phyloP scores from a whole-genome alignment of 108 stramenopile genomes.

The Aureococcus anophagefferens region DNA sequence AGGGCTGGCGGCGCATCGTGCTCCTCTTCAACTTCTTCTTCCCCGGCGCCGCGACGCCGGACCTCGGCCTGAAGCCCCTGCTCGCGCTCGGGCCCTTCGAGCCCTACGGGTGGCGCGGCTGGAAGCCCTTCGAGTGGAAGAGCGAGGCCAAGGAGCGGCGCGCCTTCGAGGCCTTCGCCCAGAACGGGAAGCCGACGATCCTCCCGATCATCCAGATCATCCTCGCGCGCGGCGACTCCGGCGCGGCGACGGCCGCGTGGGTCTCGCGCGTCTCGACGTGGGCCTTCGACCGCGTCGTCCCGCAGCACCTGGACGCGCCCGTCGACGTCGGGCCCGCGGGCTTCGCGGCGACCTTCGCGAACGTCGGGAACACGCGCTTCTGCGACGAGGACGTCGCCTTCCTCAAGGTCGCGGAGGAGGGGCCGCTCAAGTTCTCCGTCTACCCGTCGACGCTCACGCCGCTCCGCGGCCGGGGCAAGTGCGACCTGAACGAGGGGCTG shows the following conservation, averaged over 20 bases:
- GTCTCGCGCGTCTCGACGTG: constrained; percentile 35
- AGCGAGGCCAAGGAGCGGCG: constrained; percentile 1
- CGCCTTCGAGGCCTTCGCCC: constrained; percentile 22
- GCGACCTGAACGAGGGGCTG: too few species aligned
- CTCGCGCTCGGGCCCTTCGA: constrained; percentile 6
- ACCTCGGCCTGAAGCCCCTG: constrained; percentile 25
- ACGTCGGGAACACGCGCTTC: constrained; percentile 23
- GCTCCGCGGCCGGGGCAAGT: constrained; percentile 19
- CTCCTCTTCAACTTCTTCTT: constrained; percentile 50
- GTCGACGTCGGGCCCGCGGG: constrained; percentile 28
- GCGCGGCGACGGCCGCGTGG: constrained; percentile 21
- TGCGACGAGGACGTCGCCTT: constrained; percentile 39
- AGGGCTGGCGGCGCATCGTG: constrained; percentile 49
- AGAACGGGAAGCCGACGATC: constrained; percentile 30
- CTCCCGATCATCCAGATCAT: constrained; percentile 51
- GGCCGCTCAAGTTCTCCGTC: constrained; percentile 32
- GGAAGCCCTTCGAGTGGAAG: constrained; percentile 31
- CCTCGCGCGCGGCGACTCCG: constrained; percentile 27
- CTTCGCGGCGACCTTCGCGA: constrained; percentile 35
- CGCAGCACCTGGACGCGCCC: constrained; percentile 46
- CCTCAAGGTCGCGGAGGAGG: constrained; percentile 30
- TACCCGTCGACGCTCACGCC: constrained; percentile 15
- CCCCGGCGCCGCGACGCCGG: constrained; percentile 24
- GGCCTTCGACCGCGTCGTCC: constrained; percentile 42
- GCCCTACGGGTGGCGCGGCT: constrained; percentile 35